Percentiles rank a stretch among this genome's conserved stretches.
These are phyloP conservation scores for Trypethelium eluteriae DNA, from an alignment of 495 filamentous ascomycete genomes.

Conservation along the genomic window DNA sequence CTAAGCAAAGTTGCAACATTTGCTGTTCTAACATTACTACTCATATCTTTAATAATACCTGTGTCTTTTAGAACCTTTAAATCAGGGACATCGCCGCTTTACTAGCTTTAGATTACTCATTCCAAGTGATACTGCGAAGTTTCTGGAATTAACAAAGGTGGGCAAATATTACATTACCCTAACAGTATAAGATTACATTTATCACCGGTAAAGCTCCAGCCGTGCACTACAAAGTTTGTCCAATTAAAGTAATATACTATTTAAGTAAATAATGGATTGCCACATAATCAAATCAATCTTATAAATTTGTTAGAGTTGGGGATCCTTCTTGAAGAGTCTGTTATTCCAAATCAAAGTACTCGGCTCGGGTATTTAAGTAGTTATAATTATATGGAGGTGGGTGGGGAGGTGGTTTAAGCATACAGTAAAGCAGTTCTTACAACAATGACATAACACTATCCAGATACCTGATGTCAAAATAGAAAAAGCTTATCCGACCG, in stretches of 20 bases:
- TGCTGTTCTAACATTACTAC: not conserved
- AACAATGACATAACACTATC: no score
- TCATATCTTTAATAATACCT: not conserved
- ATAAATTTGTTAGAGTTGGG: not conserved
- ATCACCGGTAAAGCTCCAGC: not conserved
- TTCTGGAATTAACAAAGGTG: not conserved
- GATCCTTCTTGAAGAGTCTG: no score
- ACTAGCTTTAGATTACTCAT: not conserved
- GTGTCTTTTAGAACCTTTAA: not conserved
- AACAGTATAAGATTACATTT: not conserved
- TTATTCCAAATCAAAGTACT: no score
- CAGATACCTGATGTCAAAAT: no score
- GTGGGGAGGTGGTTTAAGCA: no score
- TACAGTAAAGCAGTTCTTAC: no score
- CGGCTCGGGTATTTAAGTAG: no score
- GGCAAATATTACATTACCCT: not conserved
- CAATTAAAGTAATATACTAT: not conserved
- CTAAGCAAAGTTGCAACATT: not conserved
- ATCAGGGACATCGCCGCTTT: not conserved
- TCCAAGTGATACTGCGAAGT: not conserved
- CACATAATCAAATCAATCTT: not conserved
- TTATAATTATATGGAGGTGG: no score
- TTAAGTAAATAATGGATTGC: not conserved
- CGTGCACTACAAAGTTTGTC: constrained; percentile 1
- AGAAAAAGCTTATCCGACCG: no score